phyloP scores from a whole-genome alignment of 2,329 filamentous ascomycete species.

The Fusarium sacchari region DNA sequence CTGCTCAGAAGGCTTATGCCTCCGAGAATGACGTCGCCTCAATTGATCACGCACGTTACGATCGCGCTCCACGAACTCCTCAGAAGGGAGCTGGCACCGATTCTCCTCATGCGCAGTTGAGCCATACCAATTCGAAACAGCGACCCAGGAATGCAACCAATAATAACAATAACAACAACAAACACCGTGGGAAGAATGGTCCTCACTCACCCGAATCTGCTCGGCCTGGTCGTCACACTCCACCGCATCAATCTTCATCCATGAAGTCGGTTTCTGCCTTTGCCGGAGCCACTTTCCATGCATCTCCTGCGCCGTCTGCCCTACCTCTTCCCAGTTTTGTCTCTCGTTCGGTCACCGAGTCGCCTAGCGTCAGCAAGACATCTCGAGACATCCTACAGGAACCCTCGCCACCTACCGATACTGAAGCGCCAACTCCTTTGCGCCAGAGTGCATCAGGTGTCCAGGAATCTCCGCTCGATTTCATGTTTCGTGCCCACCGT shows the following conservation, averaged over 20 bases:
- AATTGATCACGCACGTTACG: slow-evolving; percentile 48
- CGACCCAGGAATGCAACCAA: slow-evolving; percentile 40
- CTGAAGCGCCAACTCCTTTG: slow-evolving; percentile 59
- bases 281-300: slow-evolving; percentile 93
- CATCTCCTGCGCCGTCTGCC: slow-evolving; percentile 89
- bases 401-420: slow-evolving; percentile 64
- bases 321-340: slow-evolving; percentile 90
- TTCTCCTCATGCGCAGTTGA: slow-evolving; percentile 47
- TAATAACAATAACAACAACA: slow-evolving; percentile 36
- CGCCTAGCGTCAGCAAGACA: slow-evolving; percentile 53
- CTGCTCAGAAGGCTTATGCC: slow-evolving; percentile 65
- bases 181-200: slow-evolving; percentile 47
- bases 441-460: slow-evolving; percentile 49
- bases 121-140: slow-evolving; percentile 45
- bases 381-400: slow-evolving; percentile 53
- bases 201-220: slow-evolving; percentile 55
- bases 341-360: slow-evolving; percentile 78
- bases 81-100: slow-evolving; percentile 53
- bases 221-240: slow-evolving; percentile 56
- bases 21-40: slow-evolving; percentile 64
- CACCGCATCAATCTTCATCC: slow-evolving; percentile 52
- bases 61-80: slow-evolving; percentile 57
- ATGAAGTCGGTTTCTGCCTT: slow-evolving; percentile 71
- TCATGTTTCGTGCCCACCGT: slow-evolving; percentile 89
- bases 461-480: slow-evolving; percentile 82